phyloP scores from a whole-genome alignment of 2,329 filamentous ascomycete genomes.

The Diaporthe ampelina region DNA sequence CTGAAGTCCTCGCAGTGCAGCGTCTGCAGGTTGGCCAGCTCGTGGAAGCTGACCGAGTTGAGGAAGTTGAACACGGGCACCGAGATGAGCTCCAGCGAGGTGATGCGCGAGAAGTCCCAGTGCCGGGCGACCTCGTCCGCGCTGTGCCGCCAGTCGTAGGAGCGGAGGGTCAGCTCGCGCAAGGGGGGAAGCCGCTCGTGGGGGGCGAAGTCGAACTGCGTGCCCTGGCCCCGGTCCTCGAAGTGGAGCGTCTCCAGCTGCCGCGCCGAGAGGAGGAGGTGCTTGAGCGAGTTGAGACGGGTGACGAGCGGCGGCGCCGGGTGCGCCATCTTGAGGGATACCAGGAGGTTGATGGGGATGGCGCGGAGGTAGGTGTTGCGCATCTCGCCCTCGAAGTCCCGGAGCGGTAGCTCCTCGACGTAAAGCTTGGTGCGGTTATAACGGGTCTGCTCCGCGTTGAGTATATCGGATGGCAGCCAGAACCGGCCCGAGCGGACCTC shows the following conservation, averaged over 20 bases:
- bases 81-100: constrained; percentile 56
- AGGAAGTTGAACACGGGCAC: constrained; percentile 62
- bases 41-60: constrained; percentile 53
- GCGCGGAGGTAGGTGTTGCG: constrained; percentile 54
- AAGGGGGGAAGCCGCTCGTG: constrained; percentile 60
- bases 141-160: constrained; percentile 64
- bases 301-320: constrained; percentile 58
- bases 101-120: constrained; percentile 62
- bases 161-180: constrained; percentile 56
- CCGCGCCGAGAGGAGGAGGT: constrained; percentile 54
- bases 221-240: constrained; percentile 60
- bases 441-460: constrained; percentile 50
- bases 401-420: constrained; percentile 58
- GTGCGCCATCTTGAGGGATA: constrained; percentile 57
- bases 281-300: constrained; percentile 57
- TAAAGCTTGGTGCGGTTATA: constrained; percentile 51
- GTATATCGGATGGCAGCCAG: constrained; percentile 57
- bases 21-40: constrained; percentile 54
- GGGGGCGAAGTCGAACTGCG: constrained; percentile 56
- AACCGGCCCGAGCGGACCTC: constrained; percentile 47
- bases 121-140: constrained; percentile 54
- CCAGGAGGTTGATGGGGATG: constrained; percentile 55
- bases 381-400: constrained; percentile 52
- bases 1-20: constrained; percentile 62
- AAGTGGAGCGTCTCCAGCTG: constrained; percentile 58